Percentiles rank a stretch among this genome's conserved stretches.
These are phyloP conservation scores for Glutinoglossum americanum DNA, from an alignment of 495 filamentous ascomycete species.

Conservation along the genomic window DNA sequence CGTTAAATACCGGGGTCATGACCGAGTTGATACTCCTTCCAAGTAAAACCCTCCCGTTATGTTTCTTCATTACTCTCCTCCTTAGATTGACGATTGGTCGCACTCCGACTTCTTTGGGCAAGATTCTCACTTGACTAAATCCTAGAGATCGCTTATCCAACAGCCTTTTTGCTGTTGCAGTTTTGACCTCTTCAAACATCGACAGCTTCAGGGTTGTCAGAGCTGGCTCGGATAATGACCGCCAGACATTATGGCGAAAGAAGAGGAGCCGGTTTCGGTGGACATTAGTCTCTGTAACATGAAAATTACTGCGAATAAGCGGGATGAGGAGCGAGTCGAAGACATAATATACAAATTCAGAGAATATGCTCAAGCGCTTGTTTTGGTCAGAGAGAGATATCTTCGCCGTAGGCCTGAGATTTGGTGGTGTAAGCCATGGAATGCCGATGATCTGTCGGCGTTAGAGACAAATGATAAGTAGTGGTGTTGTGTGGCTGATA, in stretches of 20 bases:
- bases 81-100: conserved; percentile 76
- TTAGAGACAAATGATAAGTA: not conserved
- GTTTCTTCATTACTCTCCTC: conserved; percentile 30
- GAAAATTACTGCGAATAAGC: conserved; percentile 67
- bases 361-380: conserved; percentile 60
- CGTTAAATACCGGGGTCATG: conserved; percentile 50
- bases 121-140: conserved; percentile 55
- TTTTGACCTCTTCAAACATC: conserved; percentile 64
- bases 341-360: conserved; percentile 76
- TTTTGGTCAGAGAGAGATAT: conserved; percentile 45
- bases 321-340: conserved; percentile 86
- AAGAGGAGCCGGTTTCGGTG: conserved; percentile 74
- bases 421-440: conserved; percentile 46
- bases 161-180: conserved; percentile 31
- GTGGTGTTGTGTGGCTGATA: not conserved
- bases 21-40: conserved; percentile 63
- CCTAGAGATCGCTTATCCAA: conserved; percentile 43
- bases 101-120: conserved; percentile 51
- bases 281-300: conserved; percentile 74
- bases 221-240: conserved; percentile 47
- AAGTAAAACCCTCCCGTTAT: conserved; percentile 30
- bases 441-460: conserved; percentile 34
- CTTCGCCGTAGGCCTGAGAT: conserved; percentile 20
- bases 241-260: conserved; percentile 89
- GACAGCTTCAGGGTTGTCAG: conserved; percentile 41